Base-by-base conservation (phyloP, 2,329 filamentous ascomycete genomes). In the Lasiodiplodia gonubiensis region DNA sequence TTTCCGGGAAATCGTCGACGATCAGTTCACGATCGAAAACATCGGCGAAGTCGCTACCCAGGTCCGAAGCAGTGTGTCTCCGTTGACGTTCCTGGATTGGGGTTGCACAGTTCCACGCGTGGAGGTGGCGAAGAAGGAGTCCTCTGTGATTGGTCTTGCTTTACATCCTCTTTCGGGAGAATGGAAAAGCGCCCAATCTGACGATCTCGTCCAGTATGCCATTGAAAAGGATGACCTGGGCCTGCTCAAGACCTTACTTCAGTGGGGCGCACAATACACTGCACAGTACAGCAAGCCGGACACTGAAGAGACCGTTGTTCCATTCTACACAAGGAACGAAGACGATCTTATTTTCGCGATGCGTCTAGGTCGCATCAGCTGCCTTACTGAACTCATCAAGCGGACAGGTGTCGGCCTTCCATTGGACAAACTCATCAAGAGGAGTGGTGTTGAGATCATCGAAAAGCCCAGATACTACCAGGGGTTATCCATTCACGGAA, bases 1-100 rank as follows among this genome's bases (percentile, higher is more conserved):
- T 7, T 75, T 77, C 27, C 73, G 83, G 18, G 85, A 89, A 68
- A 81, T 89, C 49, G 80, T 92, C 33, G 86, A 90, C 70, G 86
- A 90, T 14, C 82, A 85, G 42, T 92, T 91, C 75, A 95, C 92
- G 0, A 86, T 94, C 64, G 90, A 95, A 18, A 88, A 92, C 71
- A 84, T 95, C 67, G 90, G 90, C 0, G 86, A 92, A 70, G 82
- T 91, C 4, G 87, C 86, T 0, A 89, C 86, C 73, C 84, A 90
- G 66, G 90, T 93, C 68, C 89, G 91, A 74, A 63, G 90, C 67
- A 79, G 82, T 18, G 78, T 85, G 10, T 83, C 83, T 42, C 89
- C 92, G 2, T 74, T 86, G 1, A 70, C 76, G 0, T 76, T 91
- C 67, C 76, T 93, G 5, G 70, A 74, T 4, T 82, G 77, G 75